These are phyloP conservation scores for Macrolepiota fuliginosa DNA, from an alignment of 768 basidiomycete species.

Conservation along the genomic window DNA sequence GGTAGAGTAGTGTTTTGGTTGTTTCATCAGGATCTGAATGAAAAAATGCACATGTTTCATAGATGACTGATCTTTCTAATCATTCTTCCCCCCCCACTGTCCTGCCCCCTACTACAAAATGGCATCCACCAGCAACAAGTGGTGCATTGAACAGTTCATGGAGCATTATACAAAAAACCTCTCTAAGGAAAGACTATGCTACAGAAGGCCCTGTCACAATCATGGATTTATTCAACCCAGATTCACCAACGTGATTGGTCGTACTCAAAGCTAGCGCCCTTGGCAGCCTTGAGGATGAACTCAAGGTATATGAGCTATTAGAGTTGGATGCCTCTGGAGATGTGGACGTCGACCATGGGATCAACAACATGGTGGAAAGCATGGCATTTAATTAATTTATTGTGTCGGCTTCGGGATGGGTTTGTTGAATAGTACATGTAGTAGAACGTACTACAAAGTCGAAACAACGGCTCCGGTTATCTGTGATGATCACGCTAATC, in stretches of 20 bases:
- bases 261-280: background rate
- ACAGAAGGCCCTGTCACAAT: background rate
- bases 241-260: background rate
- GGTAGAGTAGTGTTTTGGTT: no score
- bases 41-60: no score
- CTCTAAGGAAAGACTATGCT: background rate
- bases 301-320: background rate
- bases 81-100: no score
- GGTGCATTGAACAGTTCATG: background rate
- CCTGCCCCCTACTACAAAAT: background rate
- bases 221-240: background rate
- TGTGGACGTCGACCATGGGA: background rate
- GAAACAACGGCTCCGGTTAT: no score
- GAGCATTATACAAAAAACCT: background rate
- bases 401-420: background rate
- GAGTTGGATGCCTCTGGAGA: background rate
- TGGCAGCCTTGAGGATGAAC: background rate
- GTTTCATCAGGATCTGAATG: no score
- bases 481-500: no score
- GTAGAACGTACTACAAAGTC: no score
- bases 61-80: no score
- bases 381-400: background rate
- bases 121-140: background rate
- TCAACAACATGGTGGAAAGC: background rate
- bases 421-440: background rate